phyloP scores from a whole-genome alignment of 116 monocot genomes.

The Posidonia oceanica region DNA sequence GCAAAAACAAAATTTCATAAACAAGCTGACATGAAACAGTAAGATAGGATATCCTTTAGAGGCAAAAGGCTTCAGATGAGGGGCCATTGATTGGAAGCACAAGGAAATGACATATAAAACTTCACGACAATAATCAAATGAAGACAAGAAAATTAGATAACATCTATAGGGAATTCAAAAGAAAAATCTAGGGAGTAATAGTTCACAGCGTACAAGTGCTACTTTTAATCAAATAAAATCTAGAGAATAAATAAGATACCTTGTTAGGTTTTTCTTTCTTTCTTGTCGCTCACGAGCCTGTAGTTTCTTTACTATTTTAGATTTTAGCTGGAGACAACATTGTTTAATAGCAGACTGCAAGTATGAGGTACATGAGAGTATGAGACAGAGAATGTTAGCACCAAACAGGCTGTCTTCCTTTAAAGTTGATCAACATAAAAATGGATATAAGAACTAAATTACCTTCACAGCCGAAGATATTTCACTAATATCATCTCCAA shows the following conservation, averaged over 20 bases:
- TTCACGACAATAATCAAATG: no score
- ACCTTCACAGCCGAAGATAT: conserved; percentile 96
- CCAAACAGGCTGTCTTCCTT: background rate
- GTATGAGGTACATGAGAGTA: background rate
- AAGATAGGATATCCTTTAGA: no score
- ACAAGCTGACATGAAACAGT: no score
- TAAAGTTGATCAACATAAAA: background rate
- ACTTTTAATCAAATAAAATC: background rate
- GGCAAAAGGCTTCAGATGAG: no score
- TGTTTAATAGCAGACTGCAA: conserved; percentile 85
- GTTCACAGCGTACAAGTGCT: background rate
- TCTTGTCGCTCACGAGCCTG: conserved; percentile 93
- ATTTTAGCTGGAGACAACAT: conserved; percentile 90
- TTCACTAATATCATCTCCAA: conserved; percentile 97
- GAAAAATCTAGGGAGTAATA: no score
- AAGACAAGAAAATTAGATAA: no score
- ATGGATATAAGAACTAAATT: background rate
- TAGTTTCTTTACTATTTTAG: conserved; percentile 94
- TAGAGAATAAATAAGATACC: conserved; percentile 16
- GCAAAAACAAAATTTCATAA: no score
- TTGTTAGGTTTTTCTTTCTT: conserved; percentile 82
- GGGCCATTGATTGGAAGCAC: no score
- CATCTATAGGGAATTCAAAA: no score
- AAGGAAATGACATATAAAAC: no score
- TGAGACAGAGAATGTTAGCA: background rate